Base-by-base conservation (phyloP, 345 rosid species). In the Microthlaspi erraticum region DNA sequence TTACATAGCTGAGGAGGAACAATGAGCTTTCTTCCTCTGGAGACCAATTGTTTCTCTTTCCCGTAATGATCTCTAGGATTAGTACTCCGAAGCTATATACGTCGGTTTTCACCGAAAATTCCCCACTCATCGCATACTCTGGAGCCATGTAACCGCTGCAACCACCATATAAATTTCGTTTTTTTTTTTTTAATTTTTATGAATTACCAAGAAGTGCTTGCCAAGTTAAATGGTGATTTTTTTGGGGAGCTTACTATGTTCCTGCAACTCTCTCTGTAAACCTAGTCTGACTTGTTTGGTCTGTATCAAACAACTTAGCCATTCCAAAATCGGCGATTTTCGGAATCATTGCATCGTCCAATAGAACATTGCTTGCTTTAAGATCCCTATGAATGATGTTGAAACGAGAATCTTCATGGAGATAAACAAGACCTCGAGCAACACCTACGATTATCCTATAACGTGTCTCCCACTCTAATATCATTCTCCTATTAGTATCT, bases 251-350 rank as follows among this genome's bases (percentile, higher is more conserved):
- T 63, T 79, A 80, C 84, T 71, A 81, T 10, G 85, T 85, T 42
- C 85, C 85, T 5, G 77, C 76, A 23, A 83, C 60, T 66, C 62
- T 81, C 31, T 63, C 37, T 57, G 62, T 37, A 57, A 18, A 17
- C 45, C 26, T 57, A n/a, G 16, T 57, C 10, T 18, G 62, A 10
- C 4, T 57, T 57, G 44, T 19, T 36, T 57, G 45, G 44, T 18
- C 45, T 37, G 62, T 17, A 36, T 57, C 44, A 36, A 57, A 57
- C 62, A 77, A 58, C 12, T 73, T 82, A 13, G 83, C 86, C 71
- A 73, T 66, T 31, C 90, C 90, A 53, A 86, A 86, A 62, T 86
- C 87, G 1, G 86, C 81, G 11, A 86, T 80, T 26, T 83, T 82
- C 0, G 90, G 83, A 31, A 75, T 75, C 86, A 83, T 79, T 1